Evolutionary conservation across 1,284 basidiomycete species (phyloP).

Genomic region (Cutaneotrichosporon daszewskae): DNA sequence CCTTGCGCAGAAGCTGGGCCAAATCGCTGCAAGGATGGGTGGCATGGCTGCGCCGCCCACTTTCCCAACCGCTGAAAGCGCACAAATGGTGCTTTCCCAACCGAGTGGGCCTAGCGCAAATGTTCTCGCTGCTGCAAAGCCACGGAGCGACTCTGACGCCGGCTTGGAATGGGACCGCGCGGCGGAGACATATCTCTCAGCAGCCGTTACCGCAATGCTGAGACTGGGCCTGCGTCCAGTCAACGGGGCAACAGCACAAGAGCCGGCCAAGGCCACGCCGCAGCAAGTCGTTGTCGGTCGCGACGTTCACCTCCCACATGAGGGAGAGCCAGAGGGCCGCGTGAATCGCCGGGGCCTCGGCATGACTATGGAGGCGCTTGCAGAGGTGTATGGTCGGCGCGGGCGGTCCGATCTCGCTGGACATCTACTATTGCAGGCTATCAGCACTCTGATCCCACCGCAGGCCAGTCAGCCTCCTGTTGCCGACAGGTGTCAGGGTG

Average conservation of each 20-base stretch:
- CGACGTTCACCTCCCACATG: conserved; percentile 30
- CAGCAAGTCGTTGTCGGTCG: conserved; percentile 31
- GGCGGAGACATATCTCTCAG: conserved; percentile 33
- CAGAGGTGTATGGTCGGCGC: conserved; percentile 43
- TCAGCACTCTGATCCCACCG: conserved; percentile 40
- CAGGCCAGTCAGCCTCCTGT: conserved; percentile 13
- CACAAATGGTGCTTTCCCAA: background rate
- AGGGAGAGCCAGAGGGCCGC: conserved; percentile 26
- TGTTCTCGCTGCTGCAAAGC: background rate
- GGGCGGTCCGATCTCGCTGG: conserved; percentile 37
- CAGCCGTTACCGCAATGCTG: conserved; percentile 37
- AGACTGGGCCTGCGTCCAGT: conserved; percentile 25
- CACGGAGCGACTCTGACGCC: background rate
- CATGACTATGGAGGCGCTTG: conserved; percentile 46
- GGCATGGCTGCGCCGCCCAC: conserved; percentile 6
- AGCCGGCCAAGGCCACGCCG: background rate
- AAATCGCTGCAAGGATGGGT: conserved; percentile 18
- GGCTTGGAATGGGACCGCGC: conserved; percentile 27
- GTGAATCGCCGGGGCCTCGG: conserved; percentile 43
- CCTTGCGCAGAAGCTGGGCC: conserved; percentile 30
- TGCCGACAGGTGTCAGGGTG: conserved; percentile 45
- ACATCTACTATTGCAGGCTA: conserved; percentile 43
- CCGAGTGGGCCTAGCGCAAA: no score
- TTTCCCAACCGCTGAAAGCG: conserved; percentile 1
- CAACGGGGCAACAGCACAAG: no score